A percentile compares a stretch with the other conserved stretches of the same genome.
Conservation (phyloP, 495 filamentous ascomycete species). For the Penicillium turbatum region DNA sequence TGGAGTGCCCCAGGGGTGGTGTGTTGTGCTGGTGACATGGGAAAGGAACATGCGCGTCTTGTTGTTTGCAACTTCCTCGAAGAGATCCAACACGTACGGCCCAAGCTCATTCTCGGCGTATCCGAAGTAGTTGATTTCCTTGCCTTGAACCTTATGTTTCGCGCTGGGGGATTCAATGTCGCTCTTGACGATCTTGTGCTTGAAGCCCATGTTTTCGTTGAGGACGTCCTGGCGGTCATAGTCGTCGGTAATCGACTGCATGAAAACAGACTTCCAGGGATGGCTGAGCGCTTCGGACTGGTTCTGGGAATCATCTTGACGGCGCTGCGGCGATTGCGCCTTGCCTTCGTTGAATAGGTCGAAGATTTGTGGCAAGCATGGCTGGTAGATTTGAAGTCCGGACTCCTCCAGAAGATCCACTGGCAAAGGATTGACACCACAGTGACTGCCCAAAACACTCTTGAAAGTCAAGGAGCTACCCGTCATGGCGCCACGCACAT, state of each 20-base stretch:
- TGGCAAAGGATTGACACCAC: slow-evolving; percentile 41
- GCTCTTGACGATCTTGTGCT: slow-evolving; percentile 32
- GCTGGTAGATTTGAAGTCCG: slow-evolving; percentile 41
- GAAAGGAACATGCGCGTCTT: slow-evolving; percentile 45
- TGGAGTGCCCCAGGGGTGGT: slow-evolving; percentile 43
- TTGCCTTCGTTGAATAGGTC: slow-evolving; percentile 40
- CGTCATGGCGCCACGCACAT: slow-evolving; percentile 39
- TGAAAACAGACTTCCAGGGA: slow-evolving; percentile 43
- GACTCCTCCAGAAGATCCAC: slow-evolving; percentile 45
- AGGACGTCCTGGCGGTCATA: slow-evolving; percentile 40
- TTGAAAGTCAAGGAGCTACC: slow-evolving; percentile 46
- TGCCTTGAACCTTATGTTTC: slow-evolving; percentile 29
- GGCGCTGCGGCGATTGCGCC: background rate
- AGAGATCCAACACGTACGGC: slow-evolving; percentile 41
- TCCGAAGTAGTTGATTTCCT: slow-evolving; percentile 46
- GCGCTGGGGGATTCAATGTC: slow-evolving; percentile 23
- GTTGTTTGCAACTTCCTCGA: slow-evolving; percentile 36
- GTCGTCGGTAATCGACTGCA: slow-evolving; percentile 45
- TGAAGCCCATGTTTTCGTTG: slow-evolving; percentile 39
- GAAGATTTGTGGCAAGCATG: slow-evolving; percentile 43
- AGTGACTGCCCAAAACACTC: slow-evolving; percentile 42
- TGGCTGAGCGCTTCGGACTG: slow-evolving; percentile 15
- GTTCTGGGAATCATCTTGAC: slow-evolving; percentile 8
- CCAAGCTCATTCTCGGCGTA: slow-evolving; percentile 40
- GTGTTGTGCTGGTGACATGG: slow-evolving; percentile 44